Evolutionary conservation across 768 basidiomycete genomes (phyloP), one percentile per base, ranked within the genome.

Genomic region (Xerocomellus amylosporus): DNA sequence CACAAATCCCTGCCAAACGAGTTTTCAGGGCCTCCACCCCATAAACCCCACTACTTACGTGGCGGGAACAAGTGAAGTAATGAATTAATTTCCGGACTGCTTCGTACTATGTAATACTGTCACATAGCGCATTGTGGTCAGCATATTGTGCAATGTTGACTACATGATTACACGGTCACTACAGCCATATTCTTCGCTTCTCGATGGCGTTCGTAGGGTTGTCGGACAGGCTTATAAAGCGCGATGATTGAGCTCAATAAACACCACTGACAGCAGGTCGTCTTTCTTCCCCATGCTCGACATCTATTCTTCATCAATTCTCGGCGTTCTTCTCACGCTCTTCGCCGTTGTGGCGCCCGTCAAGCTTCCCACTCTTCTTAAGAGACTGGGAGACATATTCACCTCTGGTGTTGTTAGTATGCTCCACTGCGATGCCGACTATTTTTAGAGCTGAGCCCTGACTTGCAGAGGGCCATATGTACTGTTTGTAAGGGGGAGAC

Each of bases 241-340:
- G 20, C 28, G 20, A 9, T 19, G 13, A 6, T 53, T 7, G 28
- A 22, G 10, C 39, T 17, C 19, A 54, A 19, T 36, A 22, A 17
- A 5, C n/a, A 53, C 30, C 54, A 4, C 24, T 24, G 24, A 4
- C 24, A 53, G 9, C 12, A 43, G 15, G 38, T 19, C 24, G 7
- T 14, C 41, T 14, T 10, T 33, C 26, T 42, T 46, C 33, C 34
- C 34, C 49, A 62, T 62, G 61, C 36, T 59, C 8, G 54, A 63
- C 30, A 48, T 59, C 45, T 50, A 54, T 37, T 46, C 41, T 33
- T 34, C 52, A 5, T 60, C 58, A 4, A 38, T 60, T 44, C 34
- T 64, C 8, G 58, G 62, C 9, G 55, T 63, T 53, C n/a, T 56
- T 40, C 49, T 63, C 30, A 57, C 49, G 30, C 26, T 63, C 24